These are phyloP conservation scores for Colletotrichum sp. DNA, from an alignment of 2,329 filamentous ascomycete species.

Conservation along the genomic window DNA sequence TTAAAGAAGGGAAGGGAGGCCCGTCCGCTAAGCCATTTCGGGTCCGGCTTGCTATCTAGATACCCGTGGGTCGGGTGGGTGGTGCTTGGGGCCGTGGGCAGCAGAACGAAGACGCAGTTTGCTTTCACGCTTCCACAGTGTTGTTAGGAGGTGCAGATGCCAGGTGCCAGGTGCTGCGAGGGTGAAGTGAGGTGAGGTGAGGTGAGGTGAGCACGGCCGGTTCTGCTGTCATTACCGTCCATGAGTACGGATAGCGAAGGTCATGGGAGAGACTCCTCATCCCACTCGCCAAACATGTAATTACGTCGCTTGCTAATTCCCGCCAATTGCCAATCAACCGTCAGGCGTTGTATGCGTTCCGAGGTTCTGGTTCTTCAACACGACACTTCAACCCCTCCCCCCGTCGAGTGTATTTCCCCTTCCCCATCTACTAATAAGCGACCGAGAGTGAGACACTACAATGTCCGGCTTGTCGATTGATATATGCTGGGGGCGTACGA, in stretches of 20 bases:
- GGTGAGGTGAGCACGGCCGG: neutral
- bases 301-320: neutral
- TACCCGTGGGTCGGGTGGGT: neutral
- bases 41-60: slow-evolving; percentile 10
- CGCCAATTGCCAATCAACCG: neutral
- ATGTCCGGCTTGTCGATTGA: neutral
- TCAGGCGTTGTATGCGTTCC: slow-evolving; percentile 5
- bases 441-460: neutral
- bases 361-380: slow-evolving; percentile 20
- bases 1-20: neutral
- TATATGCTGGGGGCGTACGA: neutral
- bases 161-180: neutral
- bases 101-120: neutral
- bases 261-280: neutral
- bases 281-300: neutral
- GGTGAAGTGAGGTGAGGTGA: neutral
- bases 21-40: slow-evolving; percentile 13
- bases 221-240: neutral
- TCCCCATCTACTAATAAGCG: neutral
- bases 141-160: neutral
- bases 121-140: neutral
- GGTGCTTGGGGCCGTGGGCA: neutral
- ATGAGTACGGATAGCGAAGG: neutral
- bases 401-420: neutral
- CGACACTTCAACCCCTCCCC: neutral